These are phyloP conservation scores for Lepidium africanum DNA, from an alignment of 345 rosid genomes.

Conservation along the genomic window DNA sequence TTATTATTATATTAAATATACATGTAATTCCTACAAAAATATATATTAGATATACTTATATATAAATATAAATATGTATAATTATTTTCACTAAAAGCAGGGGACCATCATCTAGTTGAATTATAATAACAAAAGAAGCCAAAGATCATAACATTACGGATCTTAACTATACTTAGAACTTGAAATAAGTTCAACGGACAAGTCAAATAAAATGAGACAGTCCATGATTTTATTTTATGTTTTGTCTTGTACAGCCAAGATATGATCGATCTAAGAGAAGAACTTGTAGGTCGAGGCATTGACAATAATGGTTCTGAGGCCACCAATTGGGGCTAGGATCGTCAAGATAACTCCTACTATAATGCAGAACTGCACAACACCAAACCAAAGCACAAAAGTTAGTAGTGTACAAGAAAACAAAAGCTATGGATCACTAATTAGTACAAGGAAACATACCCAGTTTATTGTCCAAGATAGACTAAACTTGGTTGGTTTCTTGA, in stretches of 20 bases:
- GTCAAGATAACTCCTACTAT: slow-evolving; percentile 44
- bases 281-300: slow-evolving; percentile 44
- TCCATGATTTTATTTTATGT: not conserved
- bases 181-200: not conserved
- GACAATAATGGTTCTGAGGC: slow-evolving; percentile 53
- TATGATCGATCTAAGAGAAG: slow-evolving; percentile 40
- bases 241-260: not conserved
- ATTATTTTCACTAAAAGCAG: no score
- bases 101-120: no score
- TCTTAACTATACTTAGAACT: not conserved
- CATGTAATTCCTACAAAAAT: no score
- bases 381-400: not conserved
- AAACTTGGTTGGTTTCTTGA: slow-evolving; percentile 61
- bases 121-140: not conserved
- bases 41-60: no score
- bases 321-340: slow-evolving; percentile 70
- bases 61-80: no score
- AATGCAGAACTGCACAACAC: slow-evolving; percentile 52
- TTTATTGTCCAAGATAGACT: slow-evolving; percentile 54
- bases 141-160: not conserved
- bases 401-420: not conserved
- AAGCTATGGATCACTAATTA: not conserved
- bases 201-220: slow-evolving; percentile 5
- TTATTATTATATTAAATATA: no score
- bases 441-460: slow-evolving; percentile 40